Evolutionary conservation across 164 flowering plant genomes (phyloP).

Genomic region (Macadamia integrifolia): DNA sequence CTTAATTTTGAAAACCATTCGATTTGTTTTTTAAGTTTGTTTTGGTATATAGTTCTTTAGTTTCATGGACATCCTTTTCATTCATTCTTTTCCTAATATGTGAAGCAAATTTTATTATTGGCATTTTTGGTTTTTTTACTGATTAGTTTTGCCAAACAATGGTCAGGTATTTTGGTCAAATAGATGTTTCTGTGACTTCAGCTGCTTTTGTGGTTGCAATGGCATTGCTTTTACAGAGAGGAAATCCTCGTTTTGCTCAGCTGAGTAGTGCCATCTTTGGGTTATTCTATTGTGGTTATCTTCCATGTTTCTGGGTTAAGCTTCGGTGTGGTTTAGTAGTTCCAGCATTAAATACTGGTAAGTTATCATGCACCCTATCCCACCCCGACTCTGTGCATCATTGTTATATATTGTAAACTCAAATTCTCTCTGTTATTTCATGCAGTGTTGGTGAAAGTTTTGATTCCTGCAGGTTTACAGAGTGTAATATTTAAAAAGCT

Average conservation of each 20-base stretch:
- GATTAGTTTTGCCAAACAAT: constrained; percentile 6
- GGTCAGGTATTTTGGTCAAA: constrained; percentile 77
- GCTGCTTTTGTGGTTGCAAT: constrained; percentile 84
- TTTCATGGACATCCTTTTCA: not conserved
- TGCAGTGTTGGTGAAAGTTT: no score
- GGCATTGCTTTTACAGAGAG: constrained; percentile 85
- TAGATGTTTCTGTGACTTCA: constrained; percentile 81
- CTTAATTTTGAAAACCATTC: not conserved
- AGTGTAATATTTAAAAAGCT: not conserved
- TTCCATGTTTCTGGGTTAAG: constrained; percentile 98
- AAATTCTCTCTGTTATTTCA: no score
- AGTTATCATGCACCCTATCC: constrained; percentile 10
- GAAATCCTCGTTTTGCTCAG: constrained; percentile 92
- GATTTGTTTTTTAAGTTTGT: not conserved
- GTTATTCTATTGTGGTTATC: constrained; percentile 90
- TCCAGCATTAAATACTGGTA: constrained; percentile 84
- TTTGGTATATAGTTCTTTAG: not conserved
- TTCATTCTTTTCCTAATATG: no score
- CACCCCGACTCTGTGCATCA: not conserved
- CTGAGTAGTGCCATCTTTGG: constrained; percentile 94
- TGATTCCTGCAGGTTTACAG: not conserved
- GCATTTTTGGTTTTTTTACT: not conserved
- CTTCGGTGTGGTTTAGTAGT: constrained; percentile 84
- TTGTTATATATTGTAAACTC: constrained; percentile 1
- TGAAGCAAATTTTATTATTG: not conserved